These are phyloP conservation scores for Thalassiosira livingstoniorum DNA, from an alignment of 352 stramenopile species.

Conservation along the genomic window DNA sequence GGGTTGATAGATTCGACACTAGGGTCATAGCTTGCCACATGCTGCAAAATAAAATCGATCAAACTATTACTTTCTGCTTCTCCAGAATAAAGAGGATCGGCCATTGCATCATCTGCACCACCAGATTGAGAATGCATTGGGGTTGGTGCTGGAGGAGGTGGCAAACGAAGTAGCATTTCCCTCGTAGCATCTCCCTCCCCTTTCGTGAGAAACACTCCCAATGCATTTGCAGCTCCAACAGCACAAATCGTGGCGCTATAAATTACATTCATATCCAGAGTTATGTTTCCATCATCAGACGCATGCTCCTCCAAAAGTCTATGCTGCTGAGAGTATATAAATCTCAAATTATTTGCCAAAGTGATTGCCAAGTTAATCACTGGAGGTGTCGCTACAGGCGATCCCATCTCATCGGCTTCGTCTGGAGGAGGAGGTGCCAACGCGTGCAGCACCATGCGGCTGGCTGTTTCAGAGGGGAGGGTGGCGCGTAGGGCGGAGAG, in stretches of 20 bases:
- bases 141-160: conserved; percentile 36
- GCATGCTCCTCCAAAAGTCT: neutral
- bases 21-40: conserved; percentile 45
- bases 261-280: conserved; percentile 37
- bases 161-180: conserved; percentile 73
- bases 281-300: neutral
- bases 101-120: conserved; percentile 18
- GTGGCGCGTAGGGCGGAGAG: conserved; percentile 50
- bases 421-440: conserved; percentile 70
- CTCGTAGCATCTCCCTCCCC: conserved; percentile 67
- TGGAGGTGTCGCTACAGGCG: conserved; percentile 29
- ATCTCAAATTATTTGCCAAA: conserved; percentile 54
- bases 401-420: conserved; percentile 46
- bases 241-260: conserved; percentile 39
- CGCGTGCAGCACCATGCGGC: conserved; percentile 73
- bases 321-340: conserved; percentile 42
- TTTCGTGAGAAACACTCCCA: conserved; percentile 70
- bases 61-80: conserved; percentile 31
- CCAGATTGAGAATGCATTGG: no score
- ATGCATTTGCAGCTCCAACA: conserved; percentile 63
- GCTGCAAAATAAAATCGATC: conserved; percentile 61
- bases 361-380: conserved; percentile 50
- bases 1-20: neutral
- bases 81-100: neutral
- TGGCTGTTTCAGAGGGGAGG: conserved; percentile 51